phyloP scores from a whole-genome alignment of 139 green algal genomes.

The Prasinococcaceae sp. region DNA sequence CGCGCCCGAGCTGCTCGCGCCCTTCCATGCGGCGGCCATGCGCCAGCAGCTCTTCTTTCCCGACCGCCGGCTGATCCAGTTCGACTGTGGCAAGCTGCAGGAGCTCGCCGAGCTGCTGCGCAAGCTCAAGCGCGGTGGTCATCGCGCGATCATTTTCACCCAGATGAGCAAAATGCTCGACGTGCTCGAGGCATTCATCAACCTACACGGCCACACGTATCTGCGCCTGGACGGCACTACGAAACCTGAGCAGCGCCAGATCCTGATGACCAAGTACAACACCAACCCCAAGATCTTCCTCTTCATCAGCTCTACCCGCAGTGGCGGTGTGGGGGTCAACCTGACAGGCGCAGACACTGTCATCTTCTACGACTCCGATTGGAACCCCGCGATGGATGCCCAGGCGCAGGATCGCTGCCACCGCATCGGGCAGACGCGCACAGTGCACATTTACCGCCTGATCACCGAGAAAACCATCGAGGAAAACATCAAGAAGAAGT shows the following conservation, averaged over 20 bases:
- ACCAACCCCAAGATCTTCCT: constrained; percentile 68
- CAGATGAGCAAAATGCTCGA: constrained; percentile 95
- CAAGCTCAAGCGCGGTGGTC: constrained; percentile 56
- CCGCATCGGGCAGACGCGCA: constrained; percentile 83
- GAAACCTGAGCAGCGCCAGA: constrained; percentile 86
- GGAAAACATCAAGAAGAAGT: constrained; percentile 96
- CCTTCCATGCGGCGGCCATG: constrained; percentile 53
- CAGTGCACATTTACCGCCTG: constrained; percentile 97
- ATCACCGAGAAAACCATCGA: constrained; percentile 81
- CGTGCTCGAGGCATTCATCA: constrained; percentile 89
- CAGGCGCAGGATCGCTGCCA: constrained; percentile 85
- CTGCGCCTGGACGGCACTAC: constrained; percentile 88
- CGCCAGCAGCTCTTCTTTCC: constrained; percentile 89
- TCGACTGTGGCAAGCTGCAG: constrained; percentile 71
- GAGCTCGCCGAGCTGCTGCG: constrained; percentile 46
- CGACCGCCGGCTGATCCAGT: constrained; percentile 81
- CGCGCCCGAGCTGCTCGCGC: constrained; percentile 20
- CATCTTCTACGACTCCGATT: constrained; percentile 96
- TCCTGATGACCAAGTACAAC: constrained; percentile 83
- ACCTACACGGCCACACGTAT: constrained; percentile 86
- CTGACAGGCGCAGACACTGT: constrained; percentile 92
- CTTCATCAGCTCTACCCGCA: constrained; percentile 91
- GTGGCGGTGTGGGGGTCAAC: constrained; percentile 95
- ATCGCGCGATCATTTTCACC: constrained; percentile 91
- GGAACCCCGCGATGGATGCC: constrained; percentile 87